Base-by-base conservation (phyloP, 495 filamentous ascomycete species). In the Xylaria curta region DNA sequence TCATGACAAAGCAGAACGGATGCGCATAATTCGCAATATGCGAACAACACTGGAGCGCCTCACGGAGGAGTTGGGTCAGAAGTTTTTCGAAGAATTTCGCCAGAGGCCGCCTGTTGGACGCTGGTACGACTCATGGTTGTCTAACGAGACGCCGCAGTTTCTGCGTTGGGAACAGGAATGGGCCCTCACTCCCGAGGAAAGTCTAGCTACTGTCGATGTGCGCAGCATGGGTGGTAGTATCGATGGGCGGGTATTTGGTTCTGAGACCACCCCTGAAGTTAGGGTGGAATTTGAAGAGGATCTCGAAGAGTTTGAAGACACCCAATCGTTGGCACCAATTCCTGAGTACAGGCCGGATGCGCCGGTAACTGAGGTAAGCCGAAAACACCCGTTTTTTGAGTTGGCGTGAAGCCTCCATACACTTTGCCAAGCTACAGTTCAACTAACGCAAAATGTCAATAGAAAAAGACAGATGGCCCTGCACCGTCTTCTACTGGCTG, bases 1-100 rank as follows among this genome's bases (percentile, higher is more conserved):
- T 60, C 69, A 66, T 19, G 69, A 71, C 31, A 71, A 71, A 28
- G 69, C 69, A 59, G 69, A 71, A 40, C 69, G 69, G 53, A 71
- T 71, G 69, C 69, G 62, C 53, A 65, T 71, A 59, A 40, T 71
- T 44, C 69, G 69, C 62, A 28, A 59, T 47, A 71, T 71, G 69
- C 61, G 69, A n/a, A 59, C 69, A n/a, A 66, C 69, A 10, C 31
- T 71, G 24, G 69, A 71, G n/a, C 69, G 69, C 21, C 69, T 71
- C 51, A 71, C 69, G 21, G 69, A 71, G 42, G 69, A 71, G 28
- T 40, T 71, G 36, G 69, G 69, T 4, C 69, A 71, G 62, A 66
- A 71, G 42, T 71, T 71, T 36, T 71, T 71, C 49, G 61, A 71
- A 38, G 62, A 71, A 51, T 71, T 66, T 28, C 61, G 62, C n/a